Evolutionary conservation across 805 yeast genomes (phyloP), one percentile per base, ranked within the genome.

Genomic region (Kregervanrija pseudodelftensis): DNA sequence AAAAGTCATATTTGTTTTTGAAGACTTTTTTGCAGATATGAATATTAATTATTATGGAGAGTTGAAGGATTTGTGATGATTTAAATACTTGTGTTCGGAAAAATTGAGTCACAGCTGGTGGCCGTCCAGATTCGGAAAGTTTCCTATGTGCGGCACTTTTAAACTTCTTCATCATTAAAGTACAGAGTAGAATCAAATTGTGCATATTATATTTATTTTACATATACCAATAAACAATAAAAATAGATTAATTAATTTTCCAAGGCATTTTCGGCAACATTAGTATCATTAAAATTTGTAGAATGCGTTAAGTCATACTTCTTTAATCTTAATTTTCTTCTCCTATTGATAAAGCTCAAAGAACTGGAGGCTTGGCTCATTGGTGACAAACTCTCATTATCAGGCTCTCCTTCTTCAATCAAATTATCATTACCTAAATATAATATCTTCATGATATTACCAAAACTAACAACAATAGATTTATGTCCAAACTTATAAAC

Each of bases 391-490:
- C 67, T 57, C 58, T 69, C 59, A 58, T 66, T 63, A 47, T 69
- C 73, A 47, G 74, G 72, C 33, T 74, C 72, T 36, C 77, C 80
- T 42, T 74, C 75, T 51, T 80, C 82, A 22, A 83, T 75, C 49
- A 83, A 67, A 49, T 82, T 86, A 46, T 82, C 88, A 54, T 77
- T 82, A 7, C 95, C 95, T 50, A 85, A 68, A 57, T 83, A 85
- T 30, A 87, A 64, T 31, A 87, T 74, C 57, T 82, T 81, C 73
- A 87, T 74, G 13, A 76, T 61, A 52, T 82, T 82, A 30, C 93
- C 95, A 60, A 85, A 82, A 22, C 80, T 80, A 22, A 83, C 81
- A 34, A 85, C 81, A 15, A 85, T 77, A 0, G 93, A 75, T 54
- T 86, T 85, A 57, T 77, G 86, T 0, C 95, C 95, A 57, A 82